phyloP scores from a whole-genome alignment of 23 red algal genomes.

The Gracilariopsis chorda region DNA sequence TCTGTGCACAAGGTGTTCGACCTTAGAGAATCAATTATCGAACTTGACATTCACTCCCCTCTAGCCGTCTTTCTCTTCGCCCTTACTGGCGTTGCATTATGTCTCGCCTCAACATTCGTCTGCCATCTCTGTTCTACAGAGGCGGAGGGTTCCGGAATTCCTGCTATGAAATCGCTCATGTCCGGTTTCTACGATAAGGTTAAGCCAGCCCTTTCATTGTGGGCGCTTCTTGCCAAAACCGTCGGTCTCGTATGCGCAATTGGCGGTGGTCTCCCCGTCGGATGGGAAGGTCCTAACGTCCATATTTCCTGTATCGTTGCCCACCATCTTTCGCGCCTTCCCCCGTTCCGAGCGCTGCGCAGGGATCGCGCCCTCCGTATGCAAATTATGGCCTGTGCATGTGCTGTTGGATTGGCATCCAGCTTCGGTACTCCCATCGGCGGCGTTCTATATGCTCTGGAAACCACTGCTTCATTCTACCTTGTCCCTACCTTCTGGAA shows the following conservation, averaged over 20 bases:
- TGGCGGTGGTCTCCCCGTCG: conserved; percentile 94
- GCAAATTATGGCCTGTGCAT: conserved; percentile 98
- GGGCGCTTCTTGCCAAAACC: conserved; percentile 87
- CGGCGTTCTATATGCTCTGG: conserved; percentile 94
- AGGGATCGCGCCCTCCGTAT: conserved; percentile 87
- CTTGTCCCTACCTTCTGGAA: conserved; percentile 99
- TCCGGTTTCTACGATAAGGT: conserved; percentile 98
- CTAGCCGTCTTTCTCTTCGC: conserved; percentile 70
- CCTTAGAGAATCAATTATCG: conserved; percentile 53
- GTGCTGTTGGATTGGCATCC: conserved; percentile 92
- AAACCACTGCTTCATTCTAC: conserved; percentile 97
- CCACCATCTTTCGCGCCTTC: conserved; percentile 94
- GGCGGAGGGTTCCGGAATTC: conserved; percentile 96
- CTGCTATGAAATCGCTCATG: conserved; percentile 98
- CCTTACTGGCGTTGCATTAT: conserved; percentile 71
- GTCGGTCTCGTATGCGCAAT: conserved; percentile 97
- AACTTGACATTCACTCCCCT: not conserved
- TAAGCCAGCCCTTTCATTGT: conserved; percentile 81
- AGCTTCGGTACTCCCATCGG: conserved; percentile 97
- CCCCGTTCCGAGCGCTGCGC: conserved; percentile 77
- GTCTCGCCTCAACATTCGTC: conserved; percentile 80
- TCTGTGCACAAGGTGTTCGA: conserved; percentile 71
- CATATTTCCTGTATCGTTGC: conserved; percentile 99
- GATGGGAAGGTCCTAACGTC: conserved; percentile 99
- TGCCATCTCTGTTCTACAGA: conserved; percentile 81